Evolutionary conservation across 306 rosid genomes (phyloP).

Genomic region (Pterocarpus macrocarpus): DNA sequence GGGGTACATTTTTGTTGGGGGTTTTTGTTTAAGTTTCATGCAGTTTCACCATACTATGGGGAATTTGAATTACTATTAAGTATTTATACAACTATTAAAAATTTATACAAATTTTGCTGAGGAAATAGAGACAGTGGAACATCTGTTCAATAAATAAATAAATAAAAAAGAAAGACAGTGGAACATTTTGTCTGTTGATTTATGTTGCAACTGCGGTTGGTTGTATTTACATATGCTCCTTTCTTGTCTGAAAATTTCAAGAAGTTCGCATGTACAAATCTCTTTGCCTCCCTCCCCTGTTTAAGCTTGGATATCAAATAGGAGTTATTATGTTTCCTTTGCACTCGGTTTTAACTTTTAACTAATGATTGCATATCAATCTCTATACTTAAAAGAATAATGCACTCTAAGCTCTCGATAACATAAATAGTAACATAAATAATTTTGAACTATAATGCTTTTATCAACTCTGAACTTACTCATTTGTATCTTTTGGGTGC

Average conservation of each 20-base stretch:
- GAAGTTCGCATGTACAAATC: not conserved
- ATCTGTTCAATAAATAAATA: not conserved
- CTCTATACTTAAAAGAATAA: not conserved
- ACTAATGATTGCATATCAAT: slow-evolving; percentile 3
- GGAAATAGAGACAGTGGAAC: not conserved
- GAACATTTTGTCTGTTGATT: slow-evolving; percentile 1
- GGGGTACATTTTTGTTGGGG: not conserved
- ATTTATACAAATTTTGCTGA: not conserved
- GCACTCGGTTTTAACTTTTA: slow-evolving; percentile 7
- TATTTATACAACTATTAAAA: too few species aligned
- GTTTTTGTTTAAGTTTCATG: not conserved
- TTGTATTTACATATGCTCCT: slow-evolving; percentile 3
- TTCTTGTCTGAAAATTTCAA: not conserved
- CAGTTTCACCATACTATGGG: not conserved
- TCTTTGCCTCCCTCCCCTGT: not conserved
- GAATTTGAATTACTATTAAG: not conserved
- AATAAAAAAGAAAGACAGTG: not conserved
- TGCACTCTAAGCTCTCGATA: not conserved
- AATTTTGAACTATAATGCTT: slow-evolving; percentile 22
- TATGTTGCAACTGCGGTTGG: slow-evolving; percentile 21
- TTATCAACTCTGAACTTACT: not conserved
- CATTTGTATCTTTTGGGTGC: not conserved
- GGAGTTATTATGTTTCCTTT: not conserved
- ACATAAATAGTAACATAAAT: not conserved
- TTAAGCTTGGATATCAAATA: not conserved